Conservation (phyloP, 148 eudicot genomes). For the Bassia scoparia region DNA sequence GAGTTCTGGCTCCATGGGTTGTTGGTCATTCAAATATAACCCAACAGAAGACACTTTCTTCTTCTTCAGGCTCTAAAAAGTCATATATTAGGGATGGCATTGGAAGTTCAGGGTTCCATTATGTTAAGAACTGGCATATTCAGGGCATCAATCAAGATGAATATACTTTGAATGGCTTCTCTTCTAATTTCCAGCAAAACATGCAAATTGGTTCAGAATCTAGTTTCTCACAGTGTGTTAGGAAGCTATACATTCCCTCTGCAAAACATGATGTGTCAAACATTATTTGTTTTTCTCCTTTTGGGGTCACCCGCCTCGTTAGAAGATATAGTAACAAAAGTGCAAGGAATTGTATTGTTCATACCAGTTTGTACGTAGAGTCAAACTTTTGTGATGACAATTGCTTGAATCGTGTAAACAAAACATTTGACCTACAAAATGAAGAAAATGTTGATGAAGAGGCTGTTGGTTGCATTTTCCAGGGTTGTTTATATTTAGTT, state of each 20-base stretch:
- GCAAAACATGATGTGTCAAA: conserved; percentile 40
- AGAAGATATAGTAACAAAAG: conserved; percentile 31
- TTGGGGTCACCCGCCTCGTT: conserved; percentile 67
- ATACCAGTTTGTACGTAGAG: conserved; percentile 50
- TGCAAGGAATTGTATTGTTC: conserved; percentile 41
- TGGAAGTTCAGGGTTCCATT: conserved; percentile 26
- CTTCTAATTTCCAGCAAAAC: conserved; percentile 32
- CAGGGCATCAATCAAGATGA: conserved; percentile 35
- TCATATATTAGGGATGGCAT: conserved; percentile 23
- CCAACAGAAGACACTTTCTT: conserved; percentile 44
- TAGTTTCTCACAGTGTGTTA: conserved; percentile 28
- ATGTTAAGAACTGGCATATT: conserved; percentile 24
- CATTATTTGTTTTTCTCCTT: conserved; percentile 62
- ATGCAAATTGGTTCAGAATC: conserved; percentile 29
- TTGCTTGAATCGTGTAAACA: conserved; percentile 28
- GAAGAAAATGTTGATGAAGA: conserved; percentile 45
- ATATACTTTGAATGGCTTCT: conserved; percentile 39
- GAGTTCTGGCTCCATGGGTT: conserved; percentile 65
- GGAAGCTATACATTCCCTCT: conserved; percentile 63
- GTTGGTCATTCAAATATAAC: conserved; percentile 68
- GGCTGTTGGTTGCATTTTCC: conserved; percentile 71
- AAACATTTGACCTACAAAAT: conserved; percentile 35
- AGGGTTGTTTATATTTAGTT: conserved; percentile 79
- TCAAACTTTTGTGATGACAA: conserved; percentile 43
- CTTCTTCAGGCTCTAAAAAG: conserved; percentile 30